Conservation (phyloP, 2,329 filamentous ascomycete species). For the Pseudonectria buxi region DNA sequence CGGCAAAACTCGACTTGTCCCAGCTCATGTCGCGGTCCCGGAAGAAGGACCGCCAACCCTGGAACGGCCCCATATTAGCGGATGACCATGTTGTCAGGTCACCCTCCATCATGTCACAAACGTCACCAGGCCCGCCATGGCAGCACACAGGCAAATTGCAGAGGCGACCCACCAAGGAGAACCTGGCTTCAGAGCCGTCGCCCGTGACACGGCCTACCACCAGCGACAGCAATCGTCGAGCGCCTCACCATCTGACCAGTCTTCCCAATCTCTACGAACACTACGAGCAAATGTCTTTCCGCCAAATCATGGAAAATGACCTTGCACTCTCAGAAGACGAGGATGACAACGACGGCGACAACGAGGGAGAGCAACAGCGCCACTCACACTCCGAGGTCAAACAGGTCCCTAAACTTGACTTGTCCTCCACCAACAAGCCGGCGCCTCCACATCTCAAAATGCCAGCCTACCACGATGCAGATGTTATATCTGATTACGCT, state of each 20-base stretch:
- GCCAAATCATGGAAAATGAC: constrained; percentile 30
- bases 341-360: constrained; percentile 8
- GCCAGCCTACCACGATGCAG: constrained; percentile 13
- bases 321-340: constrained; percentile 9
- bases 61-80: constrained; percentile 26
- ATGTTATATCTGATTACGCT: constrained; percentile 20
- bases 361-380: constrained; percentile 7
- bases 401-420: constrained; percentile 5
- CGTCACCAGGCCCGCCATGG: constrained; percentile 21
- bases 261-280: constrained; percentile 49
- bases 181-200: constrained; percentile 18
- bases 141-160: constrained; percentile 23
- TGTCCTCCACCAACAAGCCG: constrained; percentile 8
- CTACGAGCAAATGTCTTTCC: constrained; percentile 51
- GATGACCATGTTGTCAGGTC: constrained; percentile 34
- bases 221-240: constrained; percentile 19
- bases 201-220: constrained; percentile 18
- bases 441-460: constrained; percentile 8
- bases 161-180: constrained; percentile 33
- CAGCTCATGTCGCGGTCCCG: constrained; percentile 32
- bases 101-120: constrained; percentile 35
- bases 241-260: constrained; percentile 27
- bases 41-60: constrained; percentile 24
- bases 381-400: too few species aligned
- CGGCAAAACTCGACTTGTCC: constrained; percentile 43